Evolutionary conservation across 495 filamentous ascomycete species (phyloP).

Genomic region (Daldinia concentrica): DNA sequence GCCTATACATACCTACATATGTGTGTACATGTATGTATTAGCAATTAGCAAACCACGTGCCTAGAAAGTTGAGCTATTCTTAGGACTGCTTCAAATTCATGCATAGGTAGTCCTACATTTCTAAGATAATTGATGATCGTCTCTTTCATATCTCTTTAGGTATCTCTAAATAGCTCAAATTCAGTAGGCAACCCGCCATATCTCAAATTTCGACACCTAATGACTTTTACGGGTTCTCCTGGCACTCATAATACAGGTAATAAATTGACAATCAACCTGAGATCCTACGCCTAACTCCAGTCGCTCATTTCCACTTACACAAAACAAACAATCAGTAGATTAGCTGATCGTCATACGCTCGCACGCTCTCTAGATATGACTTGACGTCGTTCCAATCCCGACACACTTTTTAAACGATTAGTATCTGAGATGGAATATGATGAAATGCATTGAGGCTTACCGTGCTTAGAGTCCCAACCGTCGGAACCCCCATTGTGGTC

Average conservation of each 20-base stretch:
- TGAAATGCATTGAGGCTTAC: conserved; percentile 29
- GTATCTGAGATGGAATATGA: neutral
- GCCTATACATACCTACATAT: too few species aligned
- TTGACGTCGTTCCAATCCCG: conserved; percentile 52
- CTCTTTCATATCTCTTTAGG: neutral
- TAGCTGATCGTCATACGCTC: conserved; percentile 58
- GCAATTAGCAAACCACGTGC: too few species aligned
- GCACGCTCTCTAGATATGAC: conserved; percentile 54
- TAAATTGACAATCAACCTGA: too few species aligned
- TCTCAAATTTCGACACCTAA: neutral
- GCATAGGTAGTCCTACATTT: too few species aligned
- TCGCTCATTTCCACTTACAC: neutral
- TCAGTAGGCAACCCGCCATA: neutral
- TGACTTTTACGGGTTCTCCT: too few species aligned
- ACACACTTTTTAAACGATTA: conserved; percentile 47
- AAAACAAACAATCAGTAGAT: conserved; percentile 47
- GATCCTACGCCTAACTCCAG: neutral
- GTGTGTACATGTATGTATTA: too few species aligned
- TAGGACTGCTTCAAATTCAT: too few species aligned
- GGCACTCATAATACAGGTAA: too few species aligned
- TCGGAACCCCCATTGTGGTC: conserved; percentile 58
- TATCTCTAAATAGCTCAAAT: neutral
- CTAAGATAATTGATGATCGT: neutral
- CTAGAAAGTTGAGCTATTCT: too few species aligned
- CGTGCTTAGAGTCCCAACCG: conserved; percentile 59